Evolutionary conservation across 768 basidiomycete species (phyloP).

Genomic region (Cystofilobasidium ferigula): DNA sequence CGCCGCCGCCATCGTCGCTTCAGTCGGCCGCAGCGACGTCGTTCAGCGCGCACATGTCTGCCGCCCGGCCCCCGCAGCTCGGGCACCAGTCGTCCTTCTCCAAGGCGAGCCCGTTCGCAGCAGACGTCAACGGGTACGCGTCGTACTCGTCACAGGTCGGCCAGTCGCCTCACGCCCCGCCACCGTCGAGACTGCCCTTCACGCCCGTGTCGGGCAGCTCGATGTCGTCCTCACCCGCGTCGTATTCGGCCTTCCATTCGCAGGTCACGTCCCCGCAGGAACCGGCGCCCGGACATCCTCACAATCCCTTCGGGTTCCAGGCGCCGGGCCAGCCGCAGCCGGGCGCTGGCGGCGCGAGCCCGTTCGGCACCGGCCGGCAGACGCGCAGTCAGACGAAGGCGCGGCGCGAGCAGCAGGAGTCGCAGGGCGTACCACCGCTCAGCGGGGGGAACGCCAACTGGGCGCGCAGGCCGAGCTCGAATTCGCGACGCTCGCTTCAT

Average conservation of each 20-base stretch:
- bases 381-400: constrained; percentile 21
- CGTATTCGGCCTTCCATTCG: constrained; percentile 2
- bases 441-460: background rate
- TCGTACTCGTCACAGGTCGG: background rate
- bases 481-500: background rate
- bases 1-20: constrained; percentile 21
- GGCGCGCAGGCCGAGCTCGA: background rate
- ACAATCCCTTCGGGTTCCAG: constrained; percentile 1
- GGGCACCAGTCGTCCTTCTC: background rate
- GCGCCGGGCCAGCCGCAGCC: background rate
- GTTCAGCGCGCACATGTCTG: constrained; percentile 4
- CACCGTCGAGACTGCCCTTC: constrained; percentile 14
- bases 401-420: background rate
- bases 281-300: background rate
- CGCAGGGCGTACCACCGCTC: background rate
- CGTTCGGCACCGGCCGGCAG: constrained; percentile 1
- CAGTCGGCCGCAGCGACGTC: constrained; percentile 9
- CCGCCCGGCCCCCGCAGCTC: background rate
- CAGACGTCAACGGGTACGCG: background rate
- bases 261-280: background rate
- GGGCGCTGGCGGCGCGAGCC: background rate
- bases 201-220: constrained; percentile 2
- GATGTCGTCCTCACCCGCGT: constrained; percentile 1
- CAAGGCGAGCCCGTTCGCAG: background rate
- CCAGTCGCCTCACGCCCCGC: background rate